A percentile compares a stretch with the other conserved stretches of the same genome.
Conservation (phyloP, 768 basidiomycete species). For the Gelatoporia subvermispora region DNA sequence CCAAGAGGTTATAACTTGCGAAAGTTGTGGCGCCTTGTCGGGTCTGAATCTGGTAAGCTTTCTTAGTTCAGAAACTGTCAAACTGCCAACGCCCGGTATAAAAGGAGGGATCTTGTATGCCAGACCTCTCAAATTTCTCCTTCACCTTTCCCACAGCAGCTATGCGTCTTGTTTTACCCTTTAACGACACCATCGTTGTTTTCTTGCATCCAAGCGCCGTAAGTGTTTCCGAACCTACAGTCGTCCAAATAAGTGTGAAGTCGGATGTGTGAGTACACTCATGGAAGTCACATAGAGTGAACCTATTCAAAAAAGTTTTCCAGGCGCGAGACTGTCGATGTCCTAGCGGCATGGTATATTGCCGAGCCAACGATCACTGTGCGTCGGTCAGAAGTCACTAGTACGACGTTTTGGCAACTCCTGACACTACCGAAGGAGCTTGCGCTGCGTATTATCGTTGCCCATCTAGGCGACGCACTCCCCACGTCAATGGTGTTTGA, state of each 20-base stretch:
- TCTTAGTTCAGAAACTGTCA: too few relatives aligned
- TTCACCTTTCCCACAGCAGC: too few relatives aligned
- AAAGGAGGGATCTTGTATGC: too few relatives aligned
- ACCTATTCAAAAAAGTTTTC: constrained; percentile 15
- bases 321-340: constrained; percentile 7
- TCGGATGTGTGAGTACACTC: constrained; percentile 6
- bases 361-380: constrained; percentile 11
- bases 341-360: constrained; percentile 10
- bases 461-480: constrained; percentile 5
- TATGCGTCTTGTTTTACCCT: constrained; percentile 9
- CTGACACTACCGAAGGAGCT: constrained; percentile 8
- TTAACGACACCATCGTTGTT: constrained; percentile 17
- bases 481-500: constrained; percentile 5
- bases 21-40: too few relatives aligned
- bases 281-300: too few relatives aligned
- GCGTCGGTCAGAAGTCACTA: neutral
- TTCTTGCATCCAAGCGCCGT: constrained; percentile 10
- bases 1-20: too few relatives aligned
- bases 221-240: neutral
- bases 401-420: neutral
- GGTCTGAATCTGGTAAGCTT: too few relatives aligned
- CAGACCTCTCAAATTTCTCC: too few relatives aligned
- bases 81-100: too few relatives aligned
- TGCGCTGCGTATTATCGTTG: constrained; percentile 4
- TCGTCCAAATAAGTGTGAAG: constrained; percentile 20